Base-by-base conservation (phyloP, 768 basidiomycete genomes). In the Kwoniella heveanensis region DNA sequence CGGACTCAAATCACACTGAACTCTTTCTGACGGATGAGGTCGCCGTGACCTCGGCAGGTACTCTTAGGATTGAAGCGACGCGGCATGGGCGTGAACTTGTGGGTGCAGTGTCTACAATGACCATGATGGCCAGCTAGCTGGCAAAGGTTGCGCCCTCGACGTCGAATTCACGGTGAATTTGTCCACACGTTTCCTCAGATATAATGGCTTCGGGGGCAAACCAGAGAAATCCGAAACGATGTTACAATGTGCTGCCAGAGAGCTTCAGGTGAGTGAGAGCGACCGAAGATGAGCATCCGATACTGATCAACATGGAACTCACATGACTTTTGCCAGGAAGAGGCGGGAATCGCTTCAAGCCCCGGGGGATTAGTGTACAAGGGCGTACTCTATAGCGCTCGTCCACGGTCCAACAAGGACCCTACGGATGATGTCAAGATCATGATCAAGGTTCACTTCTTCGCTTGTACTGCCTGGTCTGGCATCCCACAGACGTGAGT, bases 131-230 rank as follows among this genome's bases (percentile, higher is more conserved):
- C n/a, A n/a, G 17, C 39, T 44, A 37, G n/a, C 22, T 37, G 7
- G n/a, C n/a, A n/a, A n/a, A n/a, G n/a, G n/a, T n/a, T n/a, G n/a
- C n/a, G n/a, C n/a, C n/a, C n/a, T n/a, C n/a, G n/a, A n/a, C n/a
- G n/a, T n/a, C n/a, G n/a, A n/a, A n/a, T n/a, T n/a, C n/a, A n/a
- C n/a, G n/a, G n/a, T n/a, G n/a, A n/a, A n/a, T n/a, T n/a, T n/a
- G n/a, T n/a, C n/a, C n/a, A n/a, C n/a, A n/a, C n/a, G n/a, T n/a
- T n/a, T n/a, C n/a, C n/a, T n/a, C n/a, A 92, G 91, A 71, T 92
- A 85, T 72, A 93, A 93, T 66, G 92, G 92, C 2, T 94, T 92
- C 68, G 91, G 90, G 19, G 92, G 92, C 10, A 95, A 95, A 79
- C 86, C 90, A 9, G 90, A 93, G 61, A 79, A 83, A 2, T 85